These are phyloP conservation scores for Aspergillus homomorphus DNA, from an alignment of 495 filamentous ascomycete genomes.

Conservation along the genomic window DNA sequence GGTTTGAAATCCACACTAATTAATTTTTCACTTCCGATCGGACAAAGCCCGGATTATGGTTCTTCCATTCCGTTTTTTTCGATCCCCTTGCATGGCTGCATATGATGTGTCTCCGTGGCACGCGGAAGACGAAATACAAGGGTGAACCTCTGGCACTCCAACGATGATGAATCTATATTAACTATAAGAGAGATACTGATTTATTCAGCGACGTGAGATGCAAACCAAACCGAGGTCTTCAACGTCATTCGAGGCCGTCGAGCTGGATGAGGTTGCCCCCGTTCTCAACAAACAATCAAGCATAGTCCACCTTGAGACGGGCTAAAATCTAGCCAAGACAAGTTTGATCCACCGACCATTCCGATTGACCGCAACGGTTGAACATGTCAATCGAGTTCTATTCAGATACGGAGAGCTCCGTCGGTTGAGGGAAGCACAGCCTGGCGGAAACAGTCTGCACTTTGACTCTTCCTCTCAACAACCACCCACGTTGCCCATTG, in stretches of 20 bases:
- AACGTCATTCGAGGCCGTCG: not conserved
- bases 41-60: conserved; percentile 13
- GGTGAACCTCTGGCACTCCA: not conserved
- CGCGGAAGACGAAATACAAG: not conserved
- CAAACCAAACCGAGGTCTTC: not conserved
- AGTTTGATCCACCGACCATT: conserved; percentile 3
- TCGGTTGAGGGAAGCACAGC: not conserved
- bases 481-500: not conserved
- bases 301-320: not conserved
- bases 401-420: not conserved
- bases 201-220: not conserved
- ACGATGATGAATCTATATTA: no score
- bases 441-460: no score
- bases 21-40: conserved; percentile 6
- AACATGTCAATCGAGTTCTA: not conserved
- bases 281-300: not conserved
- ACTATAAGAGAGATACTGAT: not conserved
- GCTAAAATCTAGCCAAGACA: conserved; percentile 6
- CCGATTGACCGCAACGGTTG: conserved; percentile 7
- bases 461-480: not conserved
- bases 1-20: not conserved
- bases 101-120: conserved; percentile 10
- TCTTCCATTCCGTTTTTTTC: conserved; percentile 7
- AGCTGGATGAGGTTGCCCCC: not conserved
- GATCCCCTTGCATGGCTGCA: conserved; percentile 10